A percentile compares a stretch with the other conserved stretches of the same genome.
These are phyloP conservation scores for Aaosphaeria arxii DNA, from an alignment of 2,329 filamentous ascomycete genomes.

Conservation along the genomic window DNA sequence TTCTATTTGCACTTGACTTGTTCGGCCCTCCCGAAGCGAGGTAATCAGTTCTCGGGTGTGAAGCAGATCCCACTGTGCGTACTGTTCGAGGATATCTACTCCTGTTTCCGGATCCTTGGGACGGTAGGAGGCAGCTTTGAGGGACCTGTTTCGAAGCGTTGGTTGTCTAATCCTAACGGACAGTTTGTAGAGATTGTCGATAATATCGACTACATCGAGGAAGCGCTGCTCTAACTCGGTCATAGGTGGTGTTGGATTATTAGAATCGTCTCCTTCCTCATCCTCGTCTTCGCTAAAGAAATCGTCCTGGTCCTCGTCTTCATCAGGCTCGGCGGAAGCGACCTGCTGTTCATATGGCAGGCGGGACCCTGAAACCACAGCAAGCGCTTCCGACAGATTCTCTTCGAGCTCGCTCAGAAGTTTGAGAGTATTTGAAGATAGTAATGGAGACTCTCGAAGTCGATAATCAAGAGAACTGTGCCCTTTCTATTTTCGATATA, in stretches of 20 bases:
- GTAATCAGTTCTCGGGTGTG: slow-evolving; percentile 29
- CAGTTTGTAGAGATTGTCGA: slow-evolving; percentile 37
- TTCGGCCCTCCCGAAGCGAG: slow-evolving; percentile 15
- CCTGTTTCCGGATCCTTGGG: slow-evolving; percentile 35
- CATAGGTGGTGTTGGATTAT: slow-evolving; percentile 16
- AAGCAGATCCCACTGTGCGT: slow-evolving; percentile 26
- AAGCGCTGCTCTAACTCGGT: slow-evolving; percentile 35
- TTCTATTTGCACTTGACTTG: slow-evolving; percentile 4
- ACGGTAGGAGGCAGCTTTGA: slow-evolving; percentile 33
- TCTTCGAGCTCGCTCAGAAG: slow-evolving; percentile 29
- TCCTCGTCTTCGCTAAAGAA: slow-evolving; percentile 27
- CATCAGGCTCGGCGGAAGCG: slow-evolving; percentile 5
- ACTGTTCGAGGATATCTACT: slow-evolving; percentile 30
- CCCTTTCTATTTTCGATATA: slow-evolving; percentile 16
- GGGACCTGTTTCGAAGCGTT: slow-evolving; percentile 29
- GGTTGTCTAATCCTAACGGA: slow-evolving; percentile 36
- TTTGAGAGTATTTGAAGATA: slow-evolving; percentile 31
- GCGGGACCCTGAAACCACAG: slow-evolving; percentile 24
- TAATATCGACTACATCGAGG: slow-evolving; percentile 33
- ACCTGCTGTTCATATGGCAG: slow-evolving; percentile 33
- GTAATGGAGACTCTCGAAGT: slow-evolving; percentile 32
- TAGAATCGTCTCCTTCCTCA: slow-evolving; percentile 22
- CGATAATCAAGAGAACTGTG: slow-evolving; percentile 37
- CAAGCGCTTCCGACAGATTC: slow-evolving; percentile 27
- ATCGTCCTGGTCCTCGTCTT: slow-evolving; percentile 23